Percentiles rank a stretch among this genome's conserved stretches.
phyloP scores from a whole-genome alignment of 1,284 basidiomycete genomes.

The Pseudozyma thailandica region DNA sequence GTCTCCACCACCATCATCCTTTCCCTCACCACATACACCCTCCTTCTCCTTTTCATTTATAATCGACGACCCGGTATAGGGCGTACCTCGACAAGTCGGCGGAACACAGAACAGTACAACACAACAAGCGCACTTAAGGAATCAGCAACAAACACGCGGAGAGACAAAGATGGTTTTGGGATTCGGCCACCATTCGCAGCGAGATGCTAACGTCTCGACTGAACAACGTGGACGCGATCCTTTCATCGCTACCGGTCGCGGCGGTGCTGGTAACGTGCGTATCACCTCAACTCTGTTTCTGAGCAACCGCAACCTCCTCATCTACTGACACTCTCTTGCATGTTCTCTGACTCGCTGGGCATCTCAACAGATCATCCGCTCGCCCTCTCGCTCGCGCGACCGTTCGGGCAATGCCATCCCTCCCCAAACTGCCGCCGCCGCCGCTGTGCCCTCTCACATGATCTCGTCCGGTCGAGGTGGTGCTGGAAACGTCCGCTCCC shows the following conservation, averaged over 20 bases:
- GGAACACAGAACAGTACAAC: no score
- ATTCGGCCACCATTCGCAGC: constrained; percentile 50
- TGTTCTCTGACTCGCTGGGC: not conserved
- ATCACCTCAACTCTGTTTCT: not conserved
- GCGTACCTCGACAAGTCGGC: no score
- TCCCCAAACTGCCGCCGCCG: constrained; percentile 16
- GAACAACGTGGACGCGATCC: constrained; percentile 57
- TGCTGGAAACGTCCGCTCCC: constrained; percentile 79
- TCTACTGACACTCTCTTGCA: not conserved
- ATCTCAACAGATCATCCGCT: constrained; percentile 47
- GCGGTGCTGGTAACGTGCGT: constrained; percentile 64
- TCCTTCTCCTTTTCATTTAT: constrained; percentile 4
- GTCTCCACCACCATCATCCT: not conserved
- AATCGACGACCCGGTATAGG: no score
- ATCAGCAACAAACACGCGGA: not conserved
- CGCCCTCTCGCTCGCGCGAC: constrained; percentile 48
- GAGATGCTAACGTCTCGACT: constrained; percentile 21
- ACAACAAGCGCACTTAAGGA: not conserved
- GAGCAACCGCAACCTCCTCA: not conserved
- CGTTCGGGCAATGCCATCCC: constrained; percentile 41
- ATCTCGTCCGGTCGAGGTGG: constrained; percentile 79
- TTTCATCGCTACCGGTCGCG: constrained; percentile 59
- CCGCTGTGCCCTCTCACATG: constrained; percentile 39
- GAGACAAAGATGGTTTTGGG: constrained; percentile 42
- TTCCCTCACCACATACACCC: constrained; percentile 1